Evolutionary conservation across 2,329 filamentous ascomycete genomes (phyloP), one percentile per base, ranked within the genome.

Genomic region (Ophiostoma sp.): DNA sequence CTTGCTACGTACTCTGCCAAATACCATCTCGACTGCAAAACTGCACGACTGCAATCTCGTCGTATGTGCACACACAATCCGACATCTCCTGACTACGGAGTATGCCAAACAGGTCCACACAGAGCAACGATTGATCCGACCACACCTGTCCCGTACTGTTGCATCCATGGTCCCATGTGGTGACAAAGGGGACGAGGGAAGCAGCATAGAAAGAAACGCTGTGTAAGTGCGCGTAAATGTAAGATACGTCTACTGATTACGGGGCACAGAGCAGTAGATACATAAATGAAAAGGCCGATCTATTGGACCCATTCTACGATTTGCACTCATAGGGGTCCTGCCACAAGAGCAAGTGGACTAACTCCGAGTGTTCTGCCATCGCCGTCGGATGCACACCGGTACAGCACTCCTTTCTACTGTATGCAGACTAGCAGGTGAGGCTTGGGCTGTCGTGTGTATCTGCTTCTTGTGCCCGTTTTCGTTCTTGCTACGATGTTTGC

Each of bases 111-210:
- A 47, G 1, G 12, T 16, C 45, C 42, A 55, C 49, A 55, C 18
- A 36, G 55, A 60, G 55, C 55, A 55, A n/a, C n/a, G 49, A 55
- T 55, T 55, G 49, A 55, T 55, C 49, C 49, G 49, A 55, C 49
- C 49, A n/a, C 49, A 38, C 49, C 49, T 55, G 49, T 60, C 27
- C 18, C 55, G 55, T 60, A 18, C 55, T 27, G 55, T 60, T 14
- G 55, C 27, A 60, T 60, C 55, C 55, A 60, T 40, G 55, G 27
- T 38, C 27, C 18, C n/a, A 27, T 55, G 49, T 55, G 18, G 49
- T 55, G 49, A 55, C 49, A 55, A 55, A 55, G 27, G 27, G 27
- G 27, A 27, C 27, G 27, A 27, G 27, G 27, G 27, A 27, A 27
- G 27, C 27, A 27, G 27, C 27, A 27, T 27, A 27, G 27, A 27